Evolutionary conservation across 2,329 filamentous ascomycete genomes (phyloP).

Genomic region (Taxawa tesnikishii): DNA sequence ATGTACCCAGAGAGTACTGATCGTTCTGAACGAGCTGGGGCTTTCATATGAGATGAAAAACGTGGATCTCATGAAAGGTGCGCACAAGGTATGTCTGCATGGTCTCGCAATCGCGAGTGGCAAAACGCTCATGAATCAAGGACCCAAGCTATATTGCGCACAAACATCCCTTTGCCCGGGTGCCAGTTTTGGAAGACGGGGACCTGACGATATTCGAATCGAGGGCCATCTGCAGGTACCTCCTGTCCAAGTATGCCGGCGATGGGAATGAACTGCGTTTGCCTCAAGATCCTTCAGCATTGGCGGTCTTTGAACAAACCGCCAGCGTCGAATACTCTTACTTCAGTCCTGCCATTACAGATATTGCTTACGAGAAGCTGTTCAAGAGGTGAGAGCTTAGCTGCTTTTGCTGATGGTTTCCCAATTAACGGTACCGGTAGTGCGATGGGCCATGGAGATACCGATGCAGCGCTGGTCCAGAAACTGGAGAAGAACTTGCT

Average conservation of each 20-base stretch:
- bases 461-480: neutral
- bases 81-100: no score
- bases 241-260: conserved; percentile 16
- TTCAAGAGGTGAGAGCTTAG: conserved; percentile 3
- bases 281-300: neutral
- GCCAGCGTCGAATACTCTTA: conserved; percentile 4
- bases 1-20: no score
- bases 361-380: conserved; percentile 4
- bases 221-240: conserved; percentile 18
- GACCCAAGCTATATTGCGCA: no score
- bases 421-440: no score
- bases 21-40: no score
- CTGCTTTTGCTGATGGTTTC: no score
- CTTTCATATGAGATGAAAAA: no score
- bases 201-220: conserved; percentile 20
- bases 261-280: no score
- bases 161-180: no score
- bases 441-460: conserved; percentile 1
- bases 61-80: no score
- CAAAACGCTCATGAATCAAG: no score
- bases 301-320: conserved; percentile 1
- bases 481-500: neutral
- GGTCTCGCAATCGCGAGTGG: no score
- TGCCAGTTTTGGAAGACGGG: conserved; percentile 19
- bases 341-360: conserved; percentile 1